A percentile compares a stretch with the other conserved stretches of the same genome.
Evolutionary conservation across 441 rosid species (phyloP).

Genomic region (Geranium incanum): DNA sequence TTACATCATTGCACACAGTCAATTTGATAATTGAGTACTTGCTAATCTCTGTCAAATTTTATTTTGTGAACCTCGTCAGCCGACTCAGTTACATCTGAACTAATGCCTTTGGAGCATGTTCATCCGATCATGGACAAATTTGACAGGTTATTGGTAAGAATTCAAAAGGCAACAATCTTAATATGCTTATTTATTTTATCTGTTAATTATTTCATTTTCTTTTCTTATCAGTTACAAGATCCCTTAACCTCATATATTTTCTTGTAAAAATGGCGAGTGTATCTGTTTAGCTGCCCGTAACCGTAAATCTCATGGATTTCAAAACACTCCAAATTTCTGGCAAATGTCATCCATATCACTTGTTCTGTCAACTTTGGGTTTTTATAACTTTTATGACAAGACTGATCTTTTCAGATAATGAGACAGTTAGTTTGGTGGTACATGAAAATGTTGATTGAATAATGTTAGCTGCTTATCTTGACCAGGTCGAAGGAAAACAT

Average conservation of each 20-base stretch:
- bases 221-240: not conserved
- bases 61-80: slow-evolving; percentile 30
- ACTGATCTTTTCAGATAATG: not conserved
- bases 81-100: slow-evolving; percentile 30
- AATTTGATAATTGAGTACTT: slow-evolving; percentile 9
- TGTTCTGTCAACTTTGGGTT: not conserved
- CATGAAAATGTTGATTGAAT: slow-evolving; percentile 8
- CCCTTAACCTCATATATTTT: slow-evolving; percentile 8
- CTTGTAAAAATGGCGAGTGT: not conserved
- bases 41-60: slow-evolving; percentile 20
- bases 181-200: slow-evolving; percentile 1
- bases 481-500: slow-evolving; percentile 64
- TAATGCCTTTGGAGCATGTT: slow-evolving; percentile 39
- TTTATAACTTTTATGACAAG: slow-evolving; percentile 15
- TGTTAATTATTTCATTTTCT: not conserved
- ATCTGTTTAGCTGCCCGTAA: not conserved
- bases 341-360: slow-evolving; percentile 15
- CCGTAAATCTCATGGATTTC: not conserved
- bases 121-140: slow-evolving; percentile 51
- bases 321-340: not conserved
- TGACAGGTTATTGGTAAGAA: slow-evolving; percentile 71
- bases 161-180: slow-evolving; percentile 12
- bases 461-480: slow-evolving; percentile 21
- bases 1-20: not conserved
- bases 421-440: not conserved